These are phyloP conservation scores for Lanmaoa rubissima DNA, from an alignment of 768 basidiomycete species.

Conservation along the genomic window DNA sequence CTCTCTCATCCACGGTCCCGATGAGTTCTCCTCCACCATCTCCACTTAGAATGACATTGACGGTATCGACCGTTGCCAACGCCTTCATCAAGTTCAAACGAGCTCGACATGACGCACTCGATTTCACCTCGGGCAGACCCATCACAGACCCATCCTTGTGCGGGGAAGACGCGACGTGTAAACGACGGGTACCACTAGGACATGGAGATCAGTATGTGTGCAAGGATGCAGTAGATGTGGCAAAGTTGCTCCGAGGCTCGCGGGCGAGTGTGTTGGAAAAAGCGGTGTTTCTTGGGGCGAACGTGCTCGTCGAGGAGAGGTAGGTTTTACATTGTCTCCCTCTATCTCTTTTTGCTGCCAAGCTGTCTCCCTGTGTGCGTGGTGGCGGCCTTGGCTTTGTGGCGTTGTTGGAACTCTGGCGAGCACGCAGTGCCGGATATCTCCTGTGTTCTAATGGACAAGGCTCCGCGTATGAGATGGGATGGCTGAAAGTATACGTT, in stretches of 20 bases:
- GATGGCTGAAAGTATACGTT: slow-evolving; percentile 2
- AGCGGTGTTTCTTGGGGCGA: slow-evolving; percentile 50
- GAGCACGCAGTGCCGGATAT: neutral
- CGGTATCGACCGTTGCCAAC: slow-evolving; percentile 44
- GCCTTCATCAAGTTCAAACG: slow-evolving; percentile 55
- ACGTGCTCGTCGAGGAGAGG: slow-evolving; percentile 69
- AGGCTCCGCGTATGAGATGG: neutral
- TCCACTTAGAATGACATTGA: slow-evolving; percentile 22
- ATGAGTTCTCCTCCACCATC: slow-evolving; percentile 25
- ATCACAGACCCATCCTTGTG: slow-evolving; percentile 36
- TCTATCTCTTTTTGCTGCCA: neutral
- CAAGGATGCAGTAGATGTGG: slow-evolving; percentile 58
- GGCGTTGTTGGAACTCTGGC: neutral
- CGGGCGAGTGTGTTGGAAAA: slow-evolving; percentile 50
- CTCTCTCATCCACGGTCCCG: neutral
- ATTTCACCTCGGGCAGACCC: slow-evolving; percentile 38
- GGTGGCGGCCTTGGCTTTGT: neutral
- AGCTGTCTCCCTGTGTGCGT: neutral
- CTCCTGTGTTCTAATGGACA: neutral
- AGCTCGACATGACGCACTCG: slow-evolving; percentile 32
- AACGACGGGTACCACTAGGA: slow-evolving; percentile 32
- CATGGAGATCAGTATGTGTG: slow-evolving; percentile 53
- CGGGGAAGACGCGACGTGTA: slow-evolving; percentile 27
- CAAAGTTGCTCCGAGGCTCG: slow-evolving; percentile 54
- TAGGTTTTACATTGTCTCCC: slow-evolving; percentile 37